A percentile compares a stretch with the other conserved stretches of the same genome.
These are phyloP conservation scores for Coniosporium apollinis DNA, from an alignment of 495 filamentous ascomycete genomes.

Conservation along the genomic window DNA sequence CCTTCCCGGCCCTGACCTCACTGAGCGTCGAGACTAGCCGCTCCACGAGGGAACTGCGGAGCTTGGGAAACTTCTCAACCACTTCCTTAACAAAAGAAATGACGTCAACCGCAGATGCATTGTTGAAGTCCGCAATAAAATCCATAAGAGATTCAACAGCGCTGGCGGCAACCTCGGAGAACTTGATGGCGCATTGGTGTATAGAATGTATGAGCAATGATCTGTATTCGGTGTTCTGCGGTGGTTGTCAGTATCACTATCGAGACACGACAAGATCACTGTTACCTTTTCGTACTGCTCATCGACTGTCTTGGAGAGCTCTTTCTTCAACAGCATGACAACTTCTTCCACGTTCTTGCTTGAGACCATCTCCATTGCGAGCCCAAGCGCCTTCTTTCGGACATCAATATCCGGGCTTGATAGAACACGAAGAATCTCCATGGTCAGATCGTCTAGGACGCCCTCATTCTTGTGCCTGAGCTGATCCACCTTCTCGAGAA, in stretches of 20 bases:
- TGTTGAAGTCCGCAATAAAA: slow-evolving; percentile 97
- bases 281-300: slow-evolving; percentile 88
- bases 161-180: slow-evolving; percentile 92
- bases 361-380: slow-evolving; percentile 94
- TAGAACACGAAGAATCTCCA: slow-evolving; percentile 95
- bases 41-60: slow-evolving; percentile 71
- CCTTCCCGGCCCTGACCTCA: slow-evolving; percentile 92
- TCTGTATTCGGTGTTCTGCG: slow-evolving; percentile 82
- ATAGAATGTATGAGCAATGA: slow-evolving; percentile 92
- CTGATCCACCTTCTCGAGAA: slow-evolving; percentile 85
- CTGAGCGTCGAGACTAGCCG: slow-evolving; percentile 79
- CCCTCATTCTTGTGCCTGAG: slow-evolving; percentile 84
- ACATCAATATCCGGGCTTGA: slow-evolving; percentile 95
- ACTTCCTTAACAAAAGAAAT: slow-evolving; percentile 99
- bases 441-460: slow-evolving; percentile 85
- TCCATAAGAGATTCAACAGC: slow-evolving; percentile 98
- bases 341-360: slow-evolving; percentile 99
- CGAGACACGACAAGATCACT: background rate
- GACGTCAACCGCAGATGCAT: slow-evolving; percentile 88
- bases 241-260: slow-evolving; percentile 13
- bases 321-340: slow-evolving; percentile 89
- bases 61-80: slow-evolving; percentile 89
- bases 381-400: slow-evolving; percentile 73
- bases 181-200: slow-evolving; percentile 95
- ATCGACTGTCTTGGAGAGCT: slow-evolving; percentile 92